These are phyloP conservation scores for Neoarthrinium moseri DNA, from an alignment of 2,329 filamentous ascomycete species.

Conservation along the genomic window DNA sequence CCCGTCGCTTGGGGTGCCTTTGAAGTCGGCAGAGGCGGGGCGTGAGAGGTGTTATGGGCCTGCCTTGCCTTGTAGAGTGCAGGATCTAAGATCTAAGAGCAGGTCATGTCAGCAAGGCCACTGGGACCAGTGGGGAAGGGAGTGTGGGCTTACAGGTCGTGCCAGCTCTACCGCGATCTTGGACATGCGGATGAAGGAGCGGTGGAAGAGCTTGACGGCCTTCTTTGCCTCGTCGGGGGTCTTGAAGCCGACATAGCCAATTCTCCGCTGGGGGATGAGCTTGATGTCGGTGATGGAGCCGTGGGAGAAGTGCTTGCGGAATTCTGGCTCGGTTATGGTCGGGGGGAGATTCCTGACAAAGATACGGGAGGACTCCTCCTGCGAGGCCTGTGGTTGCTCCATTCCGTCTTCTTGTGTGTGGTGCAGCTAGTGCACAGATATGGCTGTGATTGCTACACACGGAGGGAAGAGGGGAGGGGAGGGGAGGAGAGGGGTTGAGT, in stretches of 20 bases:
- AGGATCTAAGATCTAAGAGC: constrained; percentile 36
- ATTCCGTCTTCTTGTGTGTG: too few species aligned
- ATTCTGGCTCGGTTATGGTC: constrained; percentile 78
- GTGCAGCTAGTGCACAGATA: too few species aligned
- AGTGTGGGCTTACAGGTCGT: constrained; percentile 49
- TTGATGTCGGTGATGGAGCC: constrained; percentile 88
- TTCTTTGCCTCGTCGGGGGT: constrained; percentile 74
- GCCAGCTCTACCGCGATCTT: constrained; percentile 89
- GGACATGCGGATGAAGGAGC: constrained; percentile 92
- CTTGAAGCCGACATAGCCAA: constrained; percentile 95
- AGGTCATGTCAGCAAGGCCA: not conserved
- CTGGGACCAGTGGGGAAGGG: too few species aligned
- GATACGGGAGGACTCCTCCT: constrained; percentile 64
- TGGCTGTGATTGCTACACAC: too few species aligned
- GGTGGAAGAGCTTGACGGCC: constrained; percentile 94
- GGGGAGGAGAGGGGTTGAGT: too few species aligned
- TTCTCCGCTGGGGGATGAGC: constrained; percentile 83
- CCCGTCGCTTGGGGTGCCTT: too few species aligned
- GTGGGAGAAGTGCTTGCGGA: constrained; percentile 81
- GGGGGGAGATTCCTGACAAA: constrained; percentile 86
- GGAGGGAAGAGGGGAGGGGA: too few species aligned
- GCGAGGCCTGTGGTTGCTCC: too few species aligned
- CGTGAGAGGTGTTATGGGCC: too few species aligned
- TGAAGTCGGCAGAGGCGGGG: too few species aligned
- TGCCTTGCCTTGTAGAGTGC: constrained; percentile 27